Evolutionary conservation across 257 asterid species (phyloP).

Genomic region (Solanum clarkiae): DNA sequence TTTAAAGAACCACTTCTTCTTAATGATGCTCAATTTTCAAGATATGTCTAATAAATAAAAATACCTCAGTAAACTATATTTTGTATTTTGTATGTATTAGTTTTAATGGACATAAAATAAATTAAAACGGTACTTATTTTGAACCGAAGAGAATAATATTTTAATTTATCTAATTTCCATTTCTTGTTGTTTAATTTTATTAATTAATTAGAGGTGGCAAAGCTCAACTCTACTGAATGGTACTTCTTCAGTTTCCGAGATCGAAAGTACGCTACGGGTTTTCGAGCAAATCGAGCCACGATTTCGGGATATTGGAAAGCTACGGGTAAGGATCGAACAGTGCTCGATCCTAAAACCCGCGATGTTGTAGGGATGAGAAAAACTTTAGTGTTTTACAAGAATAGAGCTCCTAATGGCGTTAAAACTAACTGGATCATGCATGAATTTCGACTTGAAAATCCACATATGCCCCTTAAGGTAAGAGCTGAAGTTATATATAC

Average conservation of each 20-base stretch:
- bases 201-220: conserved; percentile 29
- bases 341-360: conserved; percentile 22
- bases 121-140: neutral
- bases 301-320: conserved; percentile 63
- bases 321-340: conserved; percentile 48
- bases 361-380: conserved; percentile 54
- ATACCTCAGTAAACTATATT: neutral
- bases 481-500: neutral
- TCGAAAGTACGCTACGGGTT: conserved; percentile 51
- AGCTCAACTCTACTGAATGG: conserved; percentile 58
- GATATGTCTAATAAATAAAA: neutral
- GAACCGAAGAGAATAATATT: too few species aligned
- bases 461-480: conserved; percentile 48
- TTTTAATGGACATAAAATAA: neutral
- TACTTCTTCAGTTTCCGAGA: conserved; percentile 65
- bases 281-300: conserved; percentile 49
- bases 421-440: conserved; percentile 71
- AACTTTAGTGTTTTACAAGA: conserved; percentile 56
- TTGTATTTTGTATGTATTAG: neutral
- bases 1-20: accelerated
- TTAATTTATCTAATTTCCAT: neutral
- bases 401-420: conserved; percentile 60
- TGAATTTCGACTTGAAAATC: conserved; percentile 59
- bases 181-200: neutral
- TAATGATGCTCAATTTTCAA: neutral